These are phyloP conservation scores for Iberis pinnata DNA, from an alignment of 345 rosid genomes.

Conservation along the genomic window DNA sequence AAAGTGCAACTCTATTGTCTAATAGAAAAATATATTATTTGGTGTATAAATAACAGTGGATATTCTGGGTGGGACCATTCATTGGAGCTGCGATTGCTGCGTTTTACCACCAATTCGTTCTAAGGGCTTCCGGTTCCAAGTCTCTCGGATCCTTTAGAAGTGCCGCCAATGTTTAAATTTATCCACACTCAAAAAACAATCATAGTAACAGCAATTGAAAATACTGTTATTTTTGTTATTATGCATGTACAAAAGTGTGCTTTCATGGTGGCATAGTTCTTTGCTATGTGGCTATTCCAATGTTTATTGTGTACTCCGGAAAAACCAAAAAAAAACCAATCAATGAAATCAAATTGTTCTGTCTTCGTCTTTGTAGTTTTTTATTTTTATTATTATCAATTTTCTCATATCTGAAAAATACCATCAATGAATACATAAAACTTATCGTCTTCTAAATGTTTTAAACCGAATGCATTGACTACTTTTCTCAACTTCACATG, in stretches of 20 bases:
- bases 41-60: conserved; percentile 39
- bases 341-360: conserved; percentile 8
- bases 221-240: conserved; percentile 17
- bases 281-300: no score
- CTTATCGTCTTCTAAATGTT: no score
- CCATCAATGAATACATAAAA: no score
- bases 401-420: no score
- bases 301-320: no score
- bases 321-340: neutral
- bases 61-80: conserved; percentile 75
- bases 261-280: neutral
- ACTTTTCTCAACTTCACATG: no score
- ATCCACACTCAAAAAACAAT: no score
- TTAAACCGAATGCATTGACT: no score
- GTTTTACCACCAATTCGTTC: conserved; percentile 47
- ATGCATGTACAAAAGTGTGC: conserved; percentile 18
- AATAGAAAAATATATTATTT: no score
- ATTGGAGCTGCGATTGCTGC: conserved; percentile 60
- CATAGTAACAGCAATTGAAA: neutral
- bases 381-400: no score
- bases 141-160: conserved; percentile 56
- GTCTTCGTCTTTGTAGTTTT: no score
- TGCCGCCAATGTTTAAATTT: conserved; percentile 32
- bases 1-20: no score
- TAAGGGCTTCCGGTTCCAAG: conserved; percentile 48